Percentiles rank a stretch among this genome's conserved stretches.
Conservation (phyloP, 2,329 filamentous ascomycete genomes). For the Pestalotiopsis fici region DNA sequence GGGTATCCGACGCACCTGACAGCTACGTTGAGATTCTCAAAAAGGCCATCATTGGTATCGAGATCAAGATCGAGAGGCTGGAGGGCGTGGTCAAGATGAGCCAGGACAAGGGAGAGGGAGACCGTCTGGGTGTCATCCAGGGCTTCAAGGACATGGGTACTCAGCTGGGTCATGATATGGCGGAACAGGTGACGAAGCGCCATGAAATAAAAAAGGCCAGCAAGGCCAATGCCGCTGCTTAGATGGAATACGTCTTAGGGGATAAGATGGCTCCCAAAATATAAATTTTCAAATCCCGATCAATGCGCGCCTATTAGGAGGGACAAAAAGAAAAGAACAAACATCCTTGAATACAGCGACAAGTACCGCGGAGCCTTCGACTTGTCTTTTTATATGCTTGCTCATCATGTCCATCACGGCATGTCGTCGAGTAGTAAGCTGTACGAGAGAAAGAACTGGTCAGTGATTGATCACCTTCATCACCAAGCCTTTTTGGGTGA, state of each 20-base stretch:
- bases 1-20: constrained; percentile 56
- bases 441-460: background rate
- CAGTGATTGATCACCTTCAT: background rate
- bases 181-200: constrained; percentile 2
- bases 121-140: constrained; percentile 56
- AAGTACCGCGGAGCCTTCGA: no score
- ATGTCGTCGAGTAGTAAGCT: background rate
- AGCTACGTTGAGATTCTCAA: constrained; percentile 57
- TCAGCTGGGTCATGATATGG: constrained; percentile 22
- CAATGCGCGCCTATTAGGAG: no score
- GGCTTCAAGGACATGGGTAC: constrained; percentile 50
- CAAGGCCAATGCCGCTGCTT: background rate
- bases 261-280: no score
- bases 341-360: no score
- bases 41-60: constrained; percentile 62
- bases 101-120: constrained; percentile 56
- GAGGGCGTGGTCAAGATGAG: constrained; percentile 70
- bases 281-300: no score
- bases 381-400: no score
- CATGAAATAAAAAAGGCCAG: constrained; percentile 8
- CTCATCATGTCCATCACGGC: background rate
- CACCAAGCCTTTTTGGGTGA: background rate
- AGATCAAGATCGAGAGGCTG: constrained; percentile 55
- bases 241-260: background rate
- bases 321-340: no score